Base-by-base conservation (phyloP, 306 rosid species). In the Ormosia emarginata region DNA sequence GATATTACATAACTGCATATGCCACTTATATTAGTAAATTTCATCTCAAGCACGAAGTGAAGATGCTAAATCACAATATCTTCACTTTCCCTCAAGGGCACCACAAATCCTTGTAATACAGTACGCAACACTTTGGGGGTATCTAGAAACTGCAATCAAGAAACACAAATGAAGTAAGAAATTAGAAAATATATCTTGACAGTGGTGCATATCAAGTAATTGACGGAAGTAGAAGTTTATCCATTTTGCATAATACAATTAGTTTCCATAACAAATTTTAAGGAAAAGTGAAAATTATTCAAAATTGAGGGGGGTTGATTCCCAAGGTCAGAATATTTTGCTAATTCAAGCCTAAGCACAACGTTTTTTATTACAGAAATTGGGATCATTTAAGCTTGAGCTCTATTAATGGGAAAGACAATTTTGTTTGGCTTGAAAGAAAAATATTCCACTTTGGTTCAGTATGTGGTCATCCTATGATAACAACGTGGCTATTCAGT, bases 111-210 rank as follows among this genome's bases (percentile, higher is more conserved):
- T 91, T 18, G 93, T 14, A 59, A 90, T 87, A 53, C 97, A 93
- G 78, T 69, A 84, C 2, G 94, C 96, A 70, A 96, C 97, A 79
- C 94, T 93, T 65, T 90, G 77, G 29, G 94, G 94, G 75, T 88
- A 93, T 6, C 83, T 86, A 58, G 91, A 93, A 67, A 91, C 93
- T 93, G 94, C 88, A 81, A 63, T 50, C 75, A 83, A 53, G 34
- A 80, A 82, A 55, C 40, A 79, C 37, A 6, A 14, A 64, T 53
- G 9, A 71, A 30, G 83, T 79, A 32, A 76, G 83, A 76, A 75
- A 65, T 71, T 70, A 56, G 2, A 4, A 67, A 61, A 43, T 56
- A 37, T 18, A 37, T 18, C 53, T 47, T 39, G 39, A 53, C 34
- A 6, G 3, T 49, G 34, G 12, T 18, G 64, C 56, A 56, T 32